Base-by-base conservation (phyloP, 441 rosid genomes). In the Capsella rubella region DNA sequence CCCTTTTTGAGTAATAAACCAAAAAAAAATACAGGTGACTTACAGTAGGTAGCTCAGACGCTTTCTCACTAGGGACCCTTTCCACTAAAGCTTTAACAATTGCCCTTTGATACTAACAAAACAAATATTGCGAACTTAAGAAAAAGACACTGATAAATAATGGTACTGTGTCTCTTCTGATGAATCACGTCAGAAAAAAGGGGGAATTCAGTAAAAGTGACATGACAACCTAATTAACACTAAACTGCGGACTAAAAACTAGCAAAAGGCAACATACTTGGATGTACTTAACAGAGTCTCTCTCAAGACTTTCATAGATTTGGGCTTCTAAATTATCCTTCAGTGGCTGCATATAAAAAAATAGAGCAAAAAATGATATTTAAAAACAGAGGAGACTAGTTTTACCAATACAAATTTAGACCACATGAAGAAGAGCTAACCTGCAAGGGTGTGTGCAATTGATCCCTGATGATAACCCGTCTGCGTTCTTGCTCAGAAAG, bases 301-400 rank as follows among this genome's bases (percentile, higher is more conserved):
- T 87, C 87, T 90, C 97, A 82, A 89, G 78, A 6, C 87, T 86
- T 85, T 92, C 97, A 43, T 92, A 92, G 34, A 85, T 87, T 69
- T 83, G 89, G 73, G 96, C 97, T 77, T 90, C 97, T 62, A 87
- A 73, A 80, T 91, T 92, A 73, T 92, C 89, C 97, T 85, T 90
- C 68, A 90, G 88, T 54, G 96, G 96, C 97, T 93, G 86, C 73
- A 86, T 55, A 34, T 53, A 72, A 3, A 66, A 10, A 64, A 78
- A n/a, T n/a, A 69, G 8, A 47, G 14, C 29, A 31, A 4, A 40
- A 14, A 62, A 64, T 57, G 16, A 6, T 31, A 21, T 42, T 29
- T 16, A 43, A 43, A 54, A 35, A 73, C 54, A 31, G 14, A 40
- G 21, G 64, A 69, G 52, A 31, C 7, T 46, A 31, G 64, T 12